Evolutionary conservation across 225 moss, liverwort and hornwort genomes (phyloP), one percentile per base, ranked within the genome.

Genomic region (Pseudisothecium myosuroides): DNA sequence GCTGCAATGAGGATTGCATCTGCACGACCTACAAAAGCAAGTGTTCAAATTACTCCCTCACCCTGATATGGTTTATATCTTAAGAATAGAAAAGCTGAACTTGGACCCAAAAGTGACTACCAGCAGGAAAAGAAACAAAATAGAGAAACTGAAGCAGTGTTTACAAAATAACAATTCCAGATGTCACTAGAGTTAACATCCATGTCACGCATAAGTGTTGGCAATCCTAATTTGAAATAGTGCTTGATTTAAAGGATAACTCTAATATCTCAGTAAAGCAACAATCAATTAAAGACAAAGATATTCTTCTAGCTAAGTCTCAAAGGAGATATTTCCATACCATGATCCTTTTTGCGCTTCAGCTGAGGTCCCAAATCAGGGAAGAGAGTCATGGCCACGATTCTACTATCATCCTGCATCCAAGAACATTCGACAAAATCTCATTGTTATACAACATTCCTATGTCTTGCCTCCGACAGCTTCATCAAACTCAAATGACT

Each of bases 1-100:
- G 97, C 97, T 89, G 98, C 98, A 87, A 99, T 96, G 11, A 99
- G 96, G 62, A 99, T 92, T n/a, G 98, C 98, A 88, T 99, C 96
- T 86, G 97, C 98, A 43, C 98, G 96, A 72, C 97, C 98, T 98
- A 93, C 88, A 91, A 89, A 91, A 72, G 72, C 59, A 84, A 91
- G 72, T 49, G 7, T 36, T 77, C 41, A 41, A 62, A 55, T 83
- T 61, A 68, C 8, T 61, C 55, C 9, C 50, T 59, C 43, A 87
- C 29, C 41, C 54, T 43, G 60, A 43, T 23, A 84, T 80, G 34
- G 17, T 65, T 41, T 14, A 10, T 32, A 17, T 64, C 64, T 31
- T 20, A 49, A 59, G 62, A 55, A 82, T 10, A 74, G 34, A 80
- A 29, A 87, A 68, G 60, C 43, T 58, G 78, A 82, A n/a, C 69